phyloP scores from a whole-genome alignment of 192 early-diverging fungal species.

The Powellomyces hirtus region DNA sequence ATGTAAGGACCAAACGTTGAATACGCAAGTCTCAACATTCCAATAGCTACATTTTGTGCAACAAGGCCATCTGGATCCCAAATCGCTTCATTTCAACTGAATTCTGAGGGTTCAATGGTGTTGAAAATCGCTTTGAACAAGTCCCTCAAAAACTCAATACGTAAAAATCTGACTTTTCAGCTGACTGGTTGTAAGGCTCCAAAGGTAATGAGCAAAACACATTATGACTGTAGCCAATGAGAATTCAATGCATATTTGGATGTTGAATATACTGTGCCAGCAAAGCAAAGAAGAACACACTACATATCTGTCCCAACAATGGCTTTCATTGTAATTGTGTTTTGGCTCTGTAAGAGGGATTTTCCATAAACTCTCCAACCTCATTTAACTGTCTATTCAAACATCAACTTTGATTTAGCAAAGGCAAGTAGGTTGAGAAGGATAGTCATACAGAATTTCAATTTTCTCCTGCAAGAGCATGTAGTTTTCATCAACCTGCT shows the following conservation, averaged over 20 bases:
- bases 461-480: not conserved
- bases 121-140: too few species aligned
- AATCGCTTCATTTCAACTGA: too few species aligned
- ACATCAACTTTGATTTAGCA: not conserved
- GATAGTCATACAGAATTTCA: not conserved
- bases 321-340: not conserved
- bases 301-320: not conserved
- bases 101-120: too few species aligned
- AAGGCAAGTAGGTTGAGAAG: not conserved
- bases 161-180: too few species aligned
- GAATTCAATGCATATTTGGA: not conserved
- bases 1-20: too few species aligned
- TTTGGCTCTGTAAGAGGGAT: not conserved
- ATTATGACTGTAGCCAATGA: not conserved
- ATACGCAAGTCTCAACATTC: too few species aligned
- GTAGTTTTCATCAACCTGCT: conserved; percentile 8
- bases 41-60: too few species aligned
- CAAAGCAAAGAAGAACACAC: not conserved
- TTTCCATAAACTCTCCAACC: not conserved
- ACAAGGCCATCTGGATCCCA: too few species aligned
- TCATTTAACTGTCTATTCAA: not conserved
- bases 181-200: too few species aligned
- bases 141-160: too few species aligned
- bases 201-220: not conserved
- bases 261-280: not conserved